Conservation (phyloP, 1,284 basidiomycete species). For the Trametes versicolor region DNA sequence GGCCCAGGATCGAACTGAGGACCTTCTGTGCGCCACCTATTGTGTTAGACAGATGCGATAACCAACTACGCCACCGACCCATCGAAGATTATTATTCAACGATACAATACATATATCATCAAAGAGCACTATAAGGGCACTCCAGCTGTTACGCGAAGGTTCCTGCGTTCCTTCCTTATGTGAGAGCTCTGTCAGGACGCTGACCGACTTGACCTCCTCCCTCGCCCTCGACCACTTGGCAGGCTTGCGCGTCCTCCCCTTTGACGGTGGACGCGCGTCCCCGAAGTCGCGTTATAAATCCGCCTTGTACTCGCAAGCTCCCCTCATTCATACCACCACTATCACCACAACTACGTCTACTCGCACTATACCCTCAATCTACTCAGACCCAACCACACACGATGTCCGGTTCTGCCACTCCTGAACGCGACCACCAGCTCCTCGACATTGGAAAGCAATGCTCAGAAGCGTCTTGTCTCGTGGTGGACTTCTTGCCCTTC, state of each 20-base stretch:
- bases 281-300: constrained; percentile 20
- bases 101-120: too few species aligned
- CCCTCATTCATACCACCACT: constrained; percentile 4
- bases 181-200: neutral
- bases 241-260: constrained; percentile 32
- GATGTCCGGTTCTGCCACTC: constrained; percentile 44
- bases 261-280: constrained; percentile 39
- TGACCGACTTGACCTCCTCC: neutral
- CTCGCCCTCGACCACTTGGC: neutral
- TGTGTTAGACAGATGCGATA: constrained; percentile 82
- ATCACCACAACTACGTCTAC: neutral
- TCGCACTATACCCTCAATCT: neutral
- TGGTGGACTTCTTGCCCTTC: constrained; percentile 86
- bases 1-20: constrained; percentile 37
- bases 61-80: constrained; percentile 77
- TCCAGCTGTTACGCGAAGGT: neutral
- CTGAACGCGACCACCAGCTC: constrained; percentile 61
- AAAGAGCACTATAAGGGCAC: too few species aligned
- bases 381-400: neutral
- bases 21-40: constrained; percentile 34
- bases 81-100: too few species aligned
- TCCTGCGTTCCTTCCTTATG: neutral
- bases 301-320: neutral
- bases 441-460: constrained; percentile 78
- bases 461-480: constrained; percentile 65